Conservation (phyloP, 805 yeast species). For the Saccharomycopsis capsularis region DNA sequence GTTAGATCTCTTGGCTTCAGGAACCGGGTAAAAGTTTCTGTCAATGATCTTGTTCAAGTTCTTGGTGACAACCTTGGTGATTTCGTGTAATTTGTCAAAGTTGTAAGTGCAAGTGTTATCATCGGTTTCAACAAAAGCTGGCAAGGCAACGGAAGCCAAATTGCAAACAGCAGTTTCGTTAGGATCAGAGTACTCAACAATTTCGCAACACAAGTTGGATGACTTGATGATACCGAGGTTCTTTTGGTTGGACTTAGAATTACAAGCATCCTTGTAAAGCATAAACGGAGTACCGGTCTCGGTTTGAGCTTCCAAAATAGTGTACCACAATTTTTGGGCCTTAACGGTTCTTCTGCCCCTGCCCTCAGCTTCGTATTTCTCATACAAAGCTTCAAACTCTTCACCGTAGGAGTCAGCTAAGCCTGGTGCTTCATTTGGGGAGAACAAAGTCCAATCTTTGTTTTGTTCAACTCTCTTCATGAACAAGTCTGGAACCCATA, state of each 20-base stretch:
- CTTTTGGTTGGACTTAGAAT: conserved; percentile 80
- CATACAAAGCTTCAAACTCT: conserved; percentile 67
- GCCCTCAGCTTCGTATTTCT: conserved; percentile 64
- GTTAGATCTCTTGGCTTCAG: conserved; percentile 68
- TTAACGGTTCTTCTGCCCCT: conserved; percentile 57
- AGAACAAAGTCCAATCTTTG: conserved; percentile 81
- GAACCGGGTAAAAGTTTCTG: conserved; percentile 77
- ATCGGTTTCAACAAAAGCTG: conserved; percentile 55
- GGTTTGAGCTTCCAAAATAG: conserved; percentile 84
- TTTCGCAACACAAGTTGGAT: conserved; percentile 90
- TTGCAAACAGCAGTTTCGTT: conserved; percentile 95
- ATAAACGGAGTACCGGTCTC: conserved; percentile 96
- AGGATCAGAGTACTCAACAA: conserved; percentile 86
- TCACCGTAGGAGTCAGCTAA: conserved; percentile 77
- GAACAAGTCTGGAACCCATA: conserved; percentile 93
- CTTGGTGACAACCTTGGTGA: conserved; percentile 68
- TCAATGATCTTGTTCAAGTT: conserved; percentile 83
- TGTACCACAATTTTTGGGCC: conserved; percentile 89
- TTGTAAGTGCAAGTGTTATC: conserved; percentile 49
- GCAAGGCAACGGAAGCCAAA: conserved; percentile 84
- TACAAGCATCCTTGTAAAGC: conserved; percentile 90
- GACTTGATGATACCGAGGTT: conserved; percentile 90
- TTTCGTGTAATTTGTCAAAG: conserved; percentile 66
- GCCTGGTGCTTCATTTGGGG: conserved; percentile 86
- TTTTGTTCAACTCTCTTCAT: conserved; percentile 82